These are phyloP conservation scores for Talaromyces sp. DNA, from an alignment of 2,329 filamentous ascomycete species.

Conservation along the genomic window DNA sequence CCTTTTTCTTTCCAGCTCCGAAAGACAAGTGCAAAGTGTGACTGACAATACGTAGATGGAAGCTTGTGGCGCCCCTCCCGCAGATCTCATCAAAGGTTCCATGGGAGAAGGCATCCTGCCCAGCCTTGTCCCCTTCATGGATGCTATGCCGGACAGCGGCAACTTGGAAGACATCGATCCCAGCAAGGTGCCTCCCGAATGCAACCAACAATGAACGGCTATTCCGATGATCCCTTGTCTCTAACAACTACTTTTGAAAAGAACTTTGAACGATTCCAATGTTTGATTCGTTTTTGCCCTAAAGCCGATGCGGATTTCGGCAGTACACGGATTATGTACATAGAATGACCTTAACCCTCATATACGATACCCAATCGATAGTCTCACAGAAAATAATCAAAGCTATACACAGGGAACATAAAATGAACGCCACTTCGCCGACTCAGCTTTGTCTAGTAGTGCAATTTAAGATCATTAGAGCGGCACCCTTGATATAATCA, in stretches of 20 bases:
- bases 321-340: conserved; percentile 5
- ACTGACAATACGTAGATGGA: conserved; percentile 72
- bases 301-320: neutral
- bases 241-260: neutral
- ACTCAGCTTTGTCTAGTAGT: neutral
- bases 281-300: neutral
- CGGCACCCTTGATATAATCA: conserved; percentile 23
- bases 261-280: neutral
- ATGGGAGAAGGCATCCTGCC: conserved; percentile 25
- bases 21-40: neutral
- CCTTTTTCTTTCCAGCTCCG: neutral
- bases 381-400: neutral
- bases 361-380: conserved; percentile 17
- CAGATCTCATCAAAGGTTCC: conserved; percentile 65
- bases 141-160: conserved; percentile 73
- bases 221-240: neutral
- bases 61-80: conserved; percentile 83
- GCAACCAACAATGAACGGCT: conserved; percentile 55
- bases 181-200: conserved; percentile 54
- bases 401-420: conserved; percentile 3
- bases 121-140: conserved; percentile 41
- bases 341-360: conserved; percentile 7
- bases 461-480: neutral
- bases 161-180: conserved; percentile 42
- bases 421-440: neutral